phyloP scores from a whole-genome alignment of 148 eudicot genomes.

The Cornus suecica region DNA sequence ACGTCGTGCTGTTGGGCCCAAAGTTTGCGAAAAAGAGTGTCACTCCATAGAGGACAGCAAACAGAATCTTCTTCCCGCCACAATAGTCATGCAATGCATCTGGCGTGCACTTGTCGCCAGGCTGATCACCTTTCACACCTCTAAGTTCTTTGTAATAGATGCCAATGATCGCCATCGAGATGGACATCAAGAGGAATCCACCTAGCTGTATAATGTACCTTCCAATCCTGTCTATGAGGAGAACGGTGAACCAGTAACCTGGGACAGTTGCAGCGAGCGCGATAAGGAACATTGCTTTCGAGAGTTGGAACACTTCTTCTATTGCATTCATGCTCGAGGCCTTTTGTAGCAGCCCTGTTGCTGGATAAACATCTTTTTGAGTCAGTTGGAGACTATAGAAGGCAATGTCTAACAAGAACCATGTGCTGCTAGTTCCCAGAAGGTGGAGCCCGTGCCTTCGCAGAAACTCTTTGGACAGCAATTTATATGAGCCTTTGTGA shows the following conservation, averaged over 20 bases:
- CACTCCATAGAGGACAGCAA: slow-evolving; percentile 1
- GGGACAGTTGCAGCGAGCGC: slow-evolving; percentile 8
- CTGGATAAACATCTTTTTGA: slow-evolving; percentile 16
- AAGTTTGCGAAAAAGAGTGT: slow-evolving; percentile 15
- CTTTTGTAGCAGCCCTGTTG: slow-evolving; percentile 2
- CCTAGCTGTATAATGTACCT: not conserved
- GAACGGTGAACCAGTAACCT: not conserved
- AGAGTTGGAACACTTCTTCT: slow-evolving; percentile 1
- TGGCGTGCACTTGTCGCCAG: not conserved
- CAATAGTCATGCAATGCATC: not conserved
- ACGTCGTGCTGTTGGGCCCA: slow-evolving; percentile 20
- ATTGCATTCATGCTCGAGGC: slow-evolving; percentile 10
- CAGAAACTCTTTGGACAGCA: slow-evolving; percentile 15
- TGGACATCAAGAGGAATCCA: not conserved
- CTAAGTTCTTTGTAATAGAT: not conserved
- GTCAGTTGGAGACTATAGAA: slow-evolving; percentile 17
- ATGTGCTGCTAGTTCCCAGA: slow-evolving; percentile 13
- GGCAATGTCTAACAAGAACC: slow-evolving; percentile 20
- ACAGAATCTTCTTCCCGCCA: not conserved
- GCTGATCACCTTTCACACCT: not conserved
- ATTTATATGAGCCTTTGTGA: not conserved
- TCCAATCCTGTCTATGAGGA: not conserved
- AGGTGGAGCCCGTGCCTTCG: slow-evolving; percentile 15
- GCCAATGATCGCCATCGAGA: not conserved
- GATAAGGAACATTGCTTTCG: slow-evolving; percentile 8